Evolutionary conservation across 2,329 filamentous ascomycete species (phyloP), one percentile per base, ranked within the genome.

Genomic region (Alternaria longipes): DNA sequence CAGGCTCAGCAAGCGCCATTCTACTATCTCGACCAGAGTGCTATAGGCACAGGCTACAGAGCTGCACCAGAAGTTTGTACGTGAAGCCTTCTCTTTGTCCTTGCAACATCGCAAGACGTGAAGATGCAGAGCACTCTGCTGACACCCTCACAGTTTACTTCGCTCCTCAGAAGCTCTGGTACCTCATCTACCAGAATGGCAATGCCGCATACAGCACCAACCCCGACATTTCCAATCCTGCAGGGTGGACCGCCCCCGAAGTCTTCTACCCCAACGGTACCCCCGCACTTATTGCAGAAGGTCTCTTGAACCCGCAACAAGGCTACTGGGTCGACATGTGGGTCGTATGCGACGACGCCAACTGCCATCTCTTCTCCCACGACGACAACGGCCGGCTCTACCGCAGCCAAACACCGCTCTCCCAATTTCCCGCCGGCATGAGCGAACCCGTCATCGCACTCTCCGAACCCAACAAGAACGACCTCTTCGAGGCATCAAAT

Each of bases 251-350:
- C 5, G 78, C 77, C 0, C 76, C 77, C 1, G 67, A 73, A 53
- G 73, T 65, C 14, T 81, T 82, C 65, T 82, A 78, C 60, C 52
- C 65, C 16, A 67, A 59, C 45, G 68, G 68, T 30, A 74, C 67
- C 8, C 79, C 80, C 0, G 54, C 59, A 8, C 74, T 75, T 41
- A 77, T 81, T 54, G 60, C 64, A 3, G 47, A 74, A 6, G 76
- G 78, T 46, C 72, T 80, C 11, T 20, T 51, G 16, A 55, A 22
- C 20, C 60, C 59, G 16, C 72, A 71, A n/a, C 56, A 62, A 7
- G 79, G 79, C 8, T 79, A 79, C 65, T 82, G 80, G 79, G 78
- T 81, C 12, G 80, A 81, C 64, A 81, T 81, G 79, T 81, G 79
- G 78, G 75, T 80, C 24, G 79, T 82, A 51, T 82, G 79, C 69